A percentile compares a stretch with the other conserved stretches of the same genome.
Conservation (phyloP, 345 rosid species). For the Carallia pectinifolia region DNA sequence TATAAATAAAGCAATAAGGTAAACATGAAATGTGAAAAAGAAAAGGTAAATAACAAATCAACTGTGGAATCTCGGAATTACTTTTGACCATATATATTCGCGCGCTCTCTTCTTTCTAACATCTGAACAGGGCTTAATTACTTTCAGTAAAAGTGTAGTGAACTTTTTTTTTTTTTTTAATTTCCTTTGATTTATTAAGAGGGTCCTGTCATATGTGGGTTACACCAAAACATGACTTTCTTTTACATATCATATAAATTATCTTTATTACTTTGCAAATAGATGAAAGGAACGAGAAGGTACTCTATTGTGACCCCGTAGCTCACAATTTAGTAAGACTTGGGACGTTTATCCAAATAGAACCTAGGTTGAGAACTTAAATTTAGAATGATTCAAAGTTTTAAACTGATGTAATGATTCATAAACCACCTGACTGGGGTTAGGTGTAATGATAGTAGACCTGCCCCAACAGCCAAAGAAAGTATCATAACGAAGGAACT, state of each 20-base stretch:
- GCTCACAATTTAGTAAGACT: no score
- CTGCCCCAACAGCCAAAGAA: constrained; percentile 11
- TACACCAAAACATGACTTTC: background rate
- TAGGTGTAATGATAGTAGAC: background rate
- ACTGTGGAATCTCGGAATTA: background rate
- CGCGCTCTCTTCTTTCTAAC: constrained; percentile 15
- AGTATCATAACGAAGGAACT: constrained; percentile 10
- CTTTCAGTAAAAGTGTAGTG: background rate
- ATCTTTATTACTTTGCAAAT: no score
- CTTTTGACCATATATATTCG: background rate
- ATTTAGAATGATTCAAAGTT: no score
- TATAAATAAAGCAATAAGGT: no score
- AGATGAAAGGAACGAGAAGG: no score
- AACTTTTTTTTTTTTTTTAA: background rate
- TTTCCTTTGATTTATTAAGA: background rate
- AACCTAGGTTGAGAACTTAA: no score
- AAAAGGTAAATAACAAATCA: background rate
- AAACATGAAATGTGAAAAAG: background rate
- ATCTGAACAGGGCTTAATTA: background rate
- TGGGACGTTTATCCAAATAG: no score
- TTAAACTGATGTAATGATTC: no score
- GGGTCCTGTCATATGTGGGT: background rate
- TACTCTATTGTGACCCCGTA: no score
- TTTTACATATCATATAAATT: no score
- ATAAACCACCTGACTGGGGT: no score